phyloP scores from a whole-genome alignment of 345 rosid species.

The Aurinia saxatilis region DNA sequence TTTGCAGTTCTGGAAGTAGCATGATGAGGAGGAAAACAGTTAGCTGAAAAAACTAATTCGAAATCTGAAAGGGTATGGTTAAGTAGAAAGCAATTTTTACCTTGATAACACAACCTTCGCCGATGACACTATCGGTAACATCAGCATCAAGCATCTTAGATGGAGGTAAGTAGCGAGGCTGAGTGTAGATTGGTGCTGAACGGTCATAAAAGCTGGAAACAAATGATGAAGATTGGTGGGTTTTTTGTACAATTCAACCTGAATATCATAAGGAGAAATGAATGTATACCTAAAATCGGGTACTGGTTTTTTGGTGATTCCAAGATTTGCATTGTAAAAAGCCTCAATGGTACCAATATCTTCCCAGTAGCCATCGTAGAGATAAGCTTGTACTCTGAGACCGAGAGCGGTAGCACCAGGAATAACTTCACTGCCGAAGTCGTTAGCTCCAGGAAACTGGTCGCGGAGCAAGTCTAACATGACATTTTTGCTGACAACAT shows the following conservation, averaged over 20 bases:
- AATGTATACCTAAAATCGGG: conserved; percentile 79
- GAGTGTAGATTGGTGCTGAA: conserved; percentile 94
- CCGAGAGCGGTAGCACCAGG: conserved; percentile 96
- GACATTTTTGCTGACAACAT: conserved; percentile 85
- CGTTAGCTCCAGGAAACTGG: conserved; percentile 95
- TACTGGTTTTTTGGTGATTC: conserved; percentile 92
- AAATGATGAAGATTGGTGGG: background rate
- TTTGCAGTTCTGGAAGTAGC: conserved; percentile 63
- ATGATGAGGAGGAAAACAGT: background rate
- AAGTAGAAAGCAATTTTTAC: conserved; percentile 24
- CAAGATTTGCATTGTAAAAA: conserved; percentile 91
- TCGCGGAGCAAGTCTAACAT: conserved; percentile 84
- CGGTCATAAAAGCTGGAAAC: conserved; percentile 86
- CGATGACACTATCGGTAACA: conserved; percentile 93
- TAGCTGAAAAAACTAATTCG: background rate
- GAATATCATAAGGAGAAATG: background rate
- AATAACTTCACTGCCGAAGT: conserved; percentile 97
- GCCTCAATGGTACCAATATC: conserved; percentile 98
- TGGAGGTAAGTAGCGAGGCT: conserved; percentile 93
- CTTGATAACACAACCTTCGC: conserved; percentile 98
- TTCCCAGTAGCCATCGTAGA: conserved; percentile 97
- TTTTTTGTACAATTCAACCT: too few relatives aligned
- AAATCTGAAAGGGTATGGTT: background rate
- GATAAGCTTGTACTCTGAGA: conserved; percentile 91
- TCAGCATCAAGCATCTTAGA: conserved; percentile 99